Percentiles rank a stretch among this genome's conserved stretches.
phyloP scores from a whole-genome alignment of 148 eudicot species.

The Cornus suecica region DNA sequence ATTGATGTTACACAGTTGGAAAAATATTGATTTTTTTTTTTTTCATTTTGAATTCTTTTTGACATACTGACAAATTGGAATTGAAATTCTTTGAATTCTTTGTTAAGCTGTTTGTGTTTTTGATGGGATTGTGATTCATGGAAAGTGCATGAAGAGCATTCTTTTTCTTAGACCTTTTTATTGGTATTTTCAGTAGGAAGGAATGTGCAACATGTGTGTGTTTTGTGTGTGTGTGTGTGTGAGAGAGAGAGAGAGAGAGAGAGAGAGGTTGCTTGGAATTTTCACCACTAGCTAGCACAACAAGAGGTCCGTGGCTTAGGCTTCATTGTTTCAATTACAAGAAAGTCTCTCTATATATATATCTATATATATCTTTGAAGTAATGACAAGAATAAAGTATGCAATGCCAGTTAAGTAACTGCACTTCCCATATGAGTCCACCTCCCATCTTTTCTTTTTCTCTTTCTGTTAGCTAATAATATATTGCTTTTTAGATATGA shows the following conservation, averaged over 20 bases:
- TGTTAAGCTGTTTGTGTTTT: background rate
- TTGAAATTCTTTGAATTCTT: background rate
- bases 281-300: conserved; percentile 15
- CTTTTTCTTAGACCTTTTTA: background rate
- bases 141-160: conserved; percentile 1
- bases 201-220: background rate
- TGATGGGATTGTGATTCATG: conserved; percentile 9
- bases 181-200: background rate
- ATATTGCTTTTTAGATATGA: background rate
- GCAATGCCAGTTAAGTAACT: conserved; percentile 18
- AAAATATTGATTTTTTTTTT: conserved; percentile 9
- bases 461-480: background rate
- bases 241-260: background rate
- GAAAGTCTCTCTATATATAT: background rate
- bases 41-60: background rate
- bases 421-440: conserved; percentile 20
- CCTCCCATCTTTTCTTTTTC: conserved; percentile 6
- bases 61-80: background rate
- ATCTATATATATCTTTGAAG: conserved; percentile 8
- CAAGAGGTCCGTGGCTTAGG: conserved; percentile 12
- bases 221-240: no score
- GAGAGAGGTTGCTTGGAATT: conserved; percentile 19
- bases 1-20: background rate
- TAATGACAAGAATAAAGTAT: conserved; percentile 11
- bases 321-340: conserved; percentile 26